Conservation (phyloP, 768 basidiomycete genomes). For the Lentinula aciculospora region DNA sequence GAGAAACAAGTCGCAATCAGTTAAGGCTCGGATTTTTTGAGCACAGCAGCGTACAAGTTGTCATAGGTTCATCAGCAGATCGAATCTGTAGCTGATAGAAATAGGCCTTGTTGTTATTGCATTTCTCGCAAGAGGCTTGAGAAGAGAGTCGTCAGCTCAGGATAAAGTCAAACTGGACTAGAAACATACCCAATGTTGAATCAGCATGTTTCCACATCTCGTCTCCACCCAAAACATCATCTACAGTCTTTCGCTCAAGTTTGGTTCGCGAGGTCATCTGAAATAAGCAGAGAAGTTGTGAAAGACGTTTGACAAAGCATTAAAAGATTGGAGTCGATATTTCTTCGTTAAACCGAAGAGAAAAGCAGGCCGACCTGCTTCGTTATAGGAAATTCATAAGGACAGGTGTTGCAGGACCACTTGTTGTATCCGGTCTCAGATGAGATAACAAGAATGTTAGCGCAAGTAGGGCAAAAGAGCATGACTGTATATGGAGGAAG, state of each 20-base stretch:
- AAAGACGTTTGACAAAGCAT: not conserved
- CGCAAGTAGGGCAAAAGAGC: slow-evolving; percentile 94
- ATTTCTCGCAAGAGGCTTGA: slow-evolving; percentile 62
- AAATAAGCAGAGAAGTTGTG: not conserved
- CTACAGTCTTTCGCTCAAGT: slow-evolving; percentile 84
- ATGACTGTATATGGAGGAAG: slow-evolving; percentile 29
- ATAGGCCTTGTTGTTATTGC: slow-evolving; percentile 82
- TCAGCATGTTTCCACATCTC: slow-evolving; percentile 95
- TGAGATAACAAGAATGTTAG: slow-evolving; percentile 79
- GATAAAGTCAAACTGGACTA: not conserved
- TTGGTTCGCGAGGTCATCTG: slow-evolving; percentile 91
- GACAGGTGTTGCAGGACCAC: slow-evolving; percentile 91
- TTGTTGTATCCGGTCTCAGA: slow-evolving; percentile 79
- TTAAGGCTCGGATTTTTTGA: no score
- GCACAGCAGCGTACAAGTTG: slow-evolving; percentile 40
- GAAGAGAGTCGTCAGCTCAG: not conserved
- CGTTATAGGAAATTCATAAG: slow-evolving; percentile 91
- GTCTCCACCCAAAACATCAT: slow-evolving; percentile 93
- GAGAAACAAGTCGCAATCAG: not conserved
- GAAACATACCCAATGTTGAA: slow-evolving; percentile 36
- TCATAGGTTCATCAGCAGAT: slow-evolving; percentile 92
- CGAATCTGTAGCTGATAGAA: slow-evolving; percentile 96
- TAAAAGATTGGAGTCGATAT: not conserved
- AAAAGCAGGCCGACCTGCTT: slow-evolving; percentile 53
- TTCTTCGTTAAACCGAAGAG: not conserved